Conservation (phyloP, 305 asterid species). For the Petunia hybrid region DNA sequence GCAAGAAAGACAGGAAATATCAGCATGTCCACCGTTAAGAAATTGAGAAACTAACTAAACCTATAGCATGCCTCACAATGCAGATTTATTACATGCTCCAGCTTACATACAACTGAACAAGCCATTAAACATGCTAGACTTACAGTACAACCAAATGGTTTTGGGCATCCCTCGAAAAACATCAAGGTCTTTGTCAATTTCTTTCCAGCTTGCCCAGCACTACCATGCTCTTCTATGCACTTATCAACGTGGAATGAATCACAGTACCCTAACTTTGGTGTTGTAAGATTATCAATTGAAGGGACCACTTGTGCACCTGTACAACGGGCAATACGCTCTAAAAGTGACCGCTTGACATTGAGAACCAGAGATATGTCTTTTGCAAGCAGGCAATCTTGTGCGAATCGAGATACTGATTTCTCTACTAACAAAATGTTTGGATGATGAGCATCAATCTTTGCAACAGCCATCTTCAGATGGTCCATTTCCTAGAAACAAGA, state of each 20-base stretch:
- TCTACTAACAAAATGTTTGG: constrained; percentile 84
- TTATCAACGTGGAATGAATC: constrained; percentile 83
- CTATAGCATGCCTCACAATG: background rate
- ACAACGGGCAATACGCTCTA: constrained; percentile 92
- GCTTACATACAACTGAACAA: constrained; percentile 8
- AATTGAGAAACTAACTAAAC: background rate
- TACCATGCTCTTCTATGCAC: constrained; percentile 82
- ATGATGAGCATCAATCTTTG: constrained; percentile 86
- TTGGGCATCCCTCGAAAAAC: constrained; percentile 95
- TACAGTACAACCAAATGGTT: constrained; percentile 89
- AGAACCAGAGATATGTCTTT: constrained; percentile 88
- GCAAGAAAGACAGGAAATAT: constrained; percentile 16
- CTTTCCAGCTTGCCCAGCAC: constrained; percentile 81
- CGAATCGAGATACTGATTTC: constrained; percentile 87
- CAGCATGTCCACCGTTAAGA: constrained; percentile 4
- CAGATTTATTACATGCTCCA: constrained; percentile 29
- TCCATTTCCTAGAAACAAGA: constrained; percentile 82
- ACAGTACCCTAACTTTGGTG: constrained; percentile 78
- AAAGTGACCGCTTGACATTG: constrained; percentile 81
- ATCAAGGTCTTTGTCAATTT: constrained; percentile 75
- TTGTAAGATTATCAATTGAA: constrained; percentile 75
- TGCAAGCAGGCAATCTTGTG: constrained; percentile 88
- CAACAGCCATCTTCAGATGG: constrained; percentile 94
- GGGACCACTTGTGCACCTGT: constrained; percentile 85
- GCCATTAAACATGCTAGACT: constrained; percentile 43